Conservation (phyloP, 495 filamentous ascomycete genomes). For the Aspergillus nidulans region DNA sequence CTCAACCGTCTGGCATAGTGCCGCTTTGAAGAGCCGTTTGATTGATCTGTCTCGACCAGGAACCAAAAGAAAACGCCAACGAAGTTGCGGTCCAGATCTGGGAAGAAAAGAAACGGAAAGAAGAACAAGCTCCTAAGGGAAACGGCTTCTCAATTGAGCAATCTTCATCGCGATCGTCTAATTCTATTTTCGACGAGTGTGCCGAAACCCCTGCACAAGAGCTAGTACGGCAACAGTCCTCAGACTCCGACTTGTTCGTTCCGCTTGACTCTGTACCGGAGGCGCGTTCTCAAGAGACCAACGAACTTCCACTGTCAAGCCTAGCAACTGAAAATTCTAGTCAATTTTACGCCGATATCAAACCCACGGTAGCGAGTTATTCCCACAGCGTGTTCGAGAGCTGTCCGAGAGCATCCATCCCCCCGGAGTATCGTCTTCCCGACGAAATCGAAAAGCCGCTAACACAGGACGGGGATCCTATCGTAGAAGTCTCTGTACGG, state of each 20-base stretch:
- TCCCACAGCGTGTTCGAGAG: background rate
- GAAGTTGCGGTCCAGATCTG: constrained; percentile 29
- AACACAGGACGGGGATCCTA: background rate
- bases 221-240: background rate
- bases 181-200: background rate
- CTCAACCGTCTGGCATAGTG: background rate
- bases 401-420: constrained; percentile 11
- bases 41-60: constrained; percentile 18
- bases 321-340: background rate
- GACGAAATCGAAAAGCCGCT: constrained; percentile 14
- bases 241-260: constrained; percentile 20
- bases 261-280: constrained; percentile 11
- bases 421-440: constrained; percentile 15
- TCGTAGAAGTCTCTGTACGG: background rate
- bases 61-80: constrained; percentile 39
- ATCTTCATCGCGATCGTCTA: background rate
- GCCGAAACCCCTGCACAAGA: background rate
- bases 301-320: background rate
- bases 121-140: background rate
- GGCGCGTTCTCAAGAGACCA: background rate
- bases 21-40: background rate
- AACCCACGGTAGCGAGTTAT: background rate
- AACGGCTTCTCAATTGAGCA: background rate
- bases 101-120: constrained; percentile 24
- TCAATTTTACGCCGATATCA: background rate